Evolutionary conservation across 1,284 basidiomycete species (phyloP).

Genomic region (Coniferiporia sulphurascens): DNA sequence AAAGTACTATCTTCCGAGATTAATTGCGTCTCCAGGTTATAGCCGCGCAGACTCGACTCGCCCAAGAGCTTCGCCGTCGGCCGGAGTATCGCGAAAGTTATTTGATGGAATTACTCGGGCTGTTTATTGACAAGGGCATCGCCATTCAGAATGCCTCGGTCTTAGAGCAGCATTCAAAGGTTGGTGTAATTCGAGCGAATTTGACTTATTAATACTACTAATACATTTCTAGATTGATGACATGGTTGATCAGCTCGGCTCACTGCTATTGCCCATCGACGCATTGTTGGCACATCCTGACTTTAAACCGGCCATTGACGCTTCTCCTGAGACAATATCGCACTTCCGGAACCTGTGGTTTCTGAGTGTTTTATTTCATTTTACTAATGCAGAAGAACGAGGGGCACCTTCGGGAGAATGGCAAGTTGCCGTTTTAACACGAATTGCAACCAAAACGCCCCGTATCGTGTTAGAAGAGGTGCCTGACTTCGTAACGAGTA

Average conservation of each 20-base stretch:
- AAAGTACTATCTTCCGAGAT: neutral
- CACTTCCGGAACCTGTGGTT: constrained; percentile 96
- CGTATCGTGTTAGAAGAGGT: constrained; percentile 79
- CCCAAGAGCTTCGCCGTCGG: constrained; percentile 67
- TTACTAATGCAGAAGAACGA: constrained; percentile 46
- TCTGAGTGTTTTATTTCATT: constrained; percentile 81
- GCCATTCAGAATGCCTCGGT: constrained; percentile 81
- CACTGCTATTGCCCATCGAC: constrained; percentile 86
- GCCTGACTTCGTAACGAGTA: constrained; percentile 82
- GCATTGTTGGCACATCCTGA: constrained; percentile 77
- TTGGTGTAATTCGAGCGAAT: constrained; percentile 25
- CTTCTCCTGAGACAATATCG: constrained; percentile 64
- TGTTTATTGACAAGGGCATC: constrained; percentile 91
- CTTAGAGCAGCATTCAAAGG: constrained; percentile 60
- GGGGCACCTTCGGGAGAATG: constrained; percentile 66
- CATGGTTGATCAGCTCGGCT: constrained; percentile 81
- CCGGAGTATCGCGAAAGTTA: constrained; percentile 77
- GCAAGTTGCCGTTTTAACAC: constrained; percentile 70
- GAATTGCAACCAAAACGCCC: constrained; percentile 88
- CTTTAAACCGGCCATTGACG: constrained; percentile 58
- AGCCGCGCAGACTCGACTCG: constrained; percentile 84
- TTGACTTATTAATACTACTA: constrained; percentile 11
- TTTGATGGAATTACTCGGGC: constrained; percentile 77
- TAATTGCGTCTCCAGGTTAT: constrained; percentile 47
- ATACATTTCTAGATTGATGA: constrained; percentile 58